Evolutionary conservation across 83 land plant genomes (phyloP).

Genomic region (Thuja plicata): DNA sequence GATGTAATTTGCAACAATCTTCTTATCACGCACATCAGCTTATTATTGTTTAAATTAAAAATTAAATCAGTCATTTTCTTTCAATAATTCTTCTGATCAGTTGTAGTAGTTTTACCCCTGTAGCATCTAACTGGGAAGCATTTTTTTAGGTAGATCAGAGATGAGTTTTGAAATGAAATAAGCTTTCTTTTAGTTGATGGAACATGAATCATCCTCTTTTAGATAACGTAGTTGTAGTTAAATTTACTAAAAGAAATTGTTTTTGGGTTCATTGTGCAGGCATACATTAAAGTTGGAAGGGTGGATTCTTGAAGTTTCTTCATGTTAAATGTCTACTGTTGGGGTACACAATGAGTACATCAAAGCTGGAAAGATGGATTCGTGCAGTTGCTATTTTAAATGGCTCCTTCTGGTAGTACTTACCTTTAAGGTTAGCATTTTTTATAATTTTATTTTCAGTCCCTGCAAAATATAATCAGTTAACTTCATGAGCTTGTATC

Average conservation of each 20-base stretch:
- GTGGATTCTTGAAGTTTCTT: background rate
- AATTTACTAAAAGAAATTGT: background rate
- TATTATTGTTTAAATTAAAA: background rate
- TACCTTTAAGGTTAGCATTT: background rate
- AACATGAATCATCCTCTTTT: background rate
- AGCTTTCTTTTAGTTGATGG: background rate
- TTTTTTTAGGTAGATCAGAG: background rate
- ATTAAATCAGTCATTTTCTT: background rate
- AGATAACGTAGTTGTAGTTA: background rate
- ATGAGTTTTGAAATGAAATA: too few species aligned
- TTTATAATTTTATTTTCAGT: background rate
- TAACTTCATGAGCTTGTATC: background rate
- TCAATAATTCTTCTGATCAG: background rate
- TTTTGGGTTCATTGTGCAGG: background rate
- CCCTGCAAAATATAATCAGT: background rate
- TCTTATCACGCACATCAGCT: background rate
- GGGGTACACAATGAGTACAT: background rate
- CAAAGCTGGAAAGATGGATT: background rate
- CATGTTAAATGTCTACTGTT: background rate
- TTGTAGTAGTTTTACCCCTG: background rate
- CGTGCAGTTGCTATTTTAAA: background rate
- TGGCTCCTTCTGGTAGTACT: background rate
- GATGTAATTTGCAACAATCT: background rate
- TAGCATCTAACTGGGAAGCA: background rate
- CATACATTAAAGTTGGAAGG: background rate